Conservation (phyloP, 108 stramenopile genomes). For the Cylindrotheca closterium region DNA sequence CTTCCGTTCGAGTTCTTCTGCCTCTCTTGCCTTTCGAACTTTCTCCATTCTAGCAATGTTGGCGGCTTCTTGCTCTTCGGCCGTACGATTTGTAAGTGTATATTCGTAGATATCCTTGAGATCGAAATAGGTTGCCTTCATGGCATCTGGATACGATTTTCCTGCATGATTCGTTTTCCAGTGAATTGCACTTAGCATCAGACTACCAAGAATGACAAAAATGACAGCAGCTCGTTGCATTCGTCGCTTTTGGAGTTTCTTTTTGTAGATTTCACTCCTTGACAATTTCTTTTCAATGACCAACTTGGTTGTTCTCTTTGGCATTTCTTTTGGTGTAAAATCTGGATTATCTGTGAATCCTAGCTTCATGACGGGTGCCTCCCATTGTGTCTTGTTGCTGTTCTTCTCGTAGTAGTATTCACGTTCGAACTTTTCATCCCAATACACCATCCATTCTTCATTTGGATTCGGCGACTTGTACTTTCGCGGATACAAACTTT, state of each 20-base stretch:
- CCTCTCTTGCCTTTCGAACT: constrained; percentile 1
- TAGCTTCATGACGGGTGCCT: constrained; percentile 5
- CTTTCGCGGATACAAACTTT: constrained; percentile 13
- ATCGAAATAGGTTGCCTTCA: constrained; percentile 5
- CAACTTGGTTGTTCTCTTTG: constrained; percentile 1
- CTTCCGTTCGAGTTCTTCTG: constrained; percentile 3
- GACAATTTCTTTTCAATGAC: constrained; percentile 14
- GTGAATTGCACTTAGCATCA: constrained; percentile 12
- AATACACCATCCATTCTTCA: constrained; percentile 54
- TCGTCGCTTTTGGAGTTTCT: constrained; percentile 21
- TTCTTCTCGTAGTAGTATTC: constrained; percentile 47
- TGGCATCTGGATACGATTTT: constrained; percentile 12
- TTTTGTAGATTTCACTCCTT: constrained; percentile 27
- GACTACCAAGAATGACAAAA: constrained; percentile 8
- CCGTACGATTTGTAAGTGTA: constrained; percentile 21
- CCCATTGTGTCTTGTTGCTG: constrained; percentile 44
- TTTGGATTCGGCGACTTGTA: constrained; percentile 41
- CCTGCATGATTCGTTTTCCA: constrained; percentile 24
- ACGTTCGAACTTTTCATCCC: constrained; percentile 37
- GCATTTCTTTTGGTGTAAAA: not conserved
- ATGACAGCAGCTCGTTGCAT: constrained; percentile 13
- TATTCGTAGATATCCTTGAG: constrained; percentile 17
- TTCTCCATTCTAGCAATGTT: not conserved
- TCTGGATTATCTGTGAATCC: not conserved
- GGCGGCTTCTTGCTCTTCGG: constrained; percentile 7